Conservation (phyloP, 495 filamentous ascomycete genomes). For the Podospora bellae-mahoneyi region DNA sequence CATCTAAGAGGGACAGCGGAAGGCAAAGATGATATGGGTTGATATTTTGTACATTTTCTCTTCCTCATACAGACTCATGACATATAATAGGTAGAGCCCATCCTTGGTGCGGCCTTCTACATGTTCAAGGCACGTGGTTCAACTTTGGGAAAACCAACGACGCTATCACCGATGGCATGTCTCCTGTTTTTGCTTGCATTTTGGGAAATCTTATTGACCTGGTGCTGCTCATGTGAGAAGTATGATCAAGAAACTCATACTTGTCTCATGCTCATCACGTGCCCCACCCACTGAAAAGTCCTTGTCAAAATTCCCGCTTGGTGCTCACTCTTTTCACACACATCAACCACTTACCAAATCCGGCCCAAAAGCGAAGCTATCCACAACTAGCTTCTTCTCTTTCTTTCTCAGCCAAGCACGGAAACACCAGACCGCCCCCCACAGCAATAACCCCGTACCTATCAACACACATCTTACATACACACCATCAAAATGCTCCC, state of each 20-base stretch:
- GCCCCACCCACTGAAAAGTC: constrained; percentile 12
- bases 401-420: too few species aligned
- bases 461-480: not conserved
- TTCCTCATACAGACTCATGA: too few species aligned
- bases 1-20: too few species aligned
- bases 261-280: constrained; percentile 24
- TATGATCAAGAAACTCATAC: constrained; percentile 1
- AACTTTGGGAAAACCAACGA: too few species aligned
- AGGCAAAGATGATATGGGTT: too few species aligned
- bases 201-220: not conserved
- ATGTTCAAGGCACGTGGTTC: too few species aligned
- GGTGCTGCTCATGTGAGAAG: not conserved
- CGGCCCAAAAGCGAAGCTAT: constrained; percentile 32
- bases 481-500: constrained; percentile 65
- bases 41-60: too few species aligned
- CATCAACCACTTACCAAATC: constrained; percentile 2
- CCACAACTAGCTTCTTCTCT: constrained; percentile 9
- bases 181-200: too few species aligned
- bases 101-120: too few species aligned
- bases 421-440: not conserved
- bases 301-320: not conserved
- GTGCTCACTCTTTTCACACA: not conserved
- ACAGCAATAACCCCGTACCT: not conserved
- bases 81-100: too few species aligned
- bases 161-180: too few species aligned